Percentiles rank a stretch among this genome's conserved stretches.
Conservation (phyloP, 1,284 basidiomycete genomes). For the Sutorius eximius region DNA sequence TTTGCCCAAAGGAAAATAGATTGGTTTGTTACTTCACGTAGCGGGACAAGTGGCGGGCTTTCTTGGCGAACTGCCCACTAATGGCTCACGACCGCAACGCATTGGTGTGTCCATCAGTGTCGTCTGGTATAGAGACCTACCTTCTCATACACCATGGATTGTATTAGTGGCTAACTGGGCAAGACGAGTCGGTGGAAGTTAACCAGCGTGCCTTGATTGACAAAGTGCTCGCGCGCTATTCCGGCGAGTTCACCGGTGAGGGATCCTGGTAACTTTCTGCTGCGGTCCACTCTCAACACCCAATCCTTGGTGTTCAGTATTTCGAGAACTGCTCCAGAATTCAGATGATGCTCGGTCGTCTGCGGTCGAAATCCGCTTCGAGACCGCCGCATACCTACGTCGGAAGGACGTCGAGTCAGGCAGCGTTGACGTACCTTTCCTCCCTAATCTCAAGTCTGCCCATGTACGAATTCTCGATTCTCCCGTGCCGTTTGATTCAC, state of each 20-base stretch:
- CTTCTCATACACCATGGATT: neutral
- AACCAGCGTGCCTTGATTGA: slow-evolving; percentile 95
- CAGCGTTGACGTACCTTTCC: slow-evolving; percentile 9
- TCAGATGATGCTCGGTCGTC: slow-evolving; percentile 91
- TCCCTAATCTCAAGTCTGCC: slow-evolving; percentile 68
- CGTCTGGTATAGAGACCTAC: neutral
- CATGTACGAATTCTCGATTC: slow-evolving; percentile 30
- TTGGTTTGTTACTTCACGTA: neutral
- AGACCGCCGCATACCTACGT: slow-evolving; percentile 59
- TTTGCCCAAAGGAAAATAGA: neutral
- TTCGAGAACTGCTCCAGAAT: slow-evolving; percentile 91
- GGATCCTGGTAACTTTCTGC: neutral
- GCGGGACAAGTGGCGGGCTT: neutral
- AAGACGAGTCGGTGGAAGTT: slow-evolving; percentile 88
- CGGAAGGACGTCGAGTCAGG: slow-evolving; percentile 28
- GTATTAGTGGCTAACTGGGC: slow-evolving; percentile 65
- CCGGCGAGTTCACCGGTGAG: slow-evolving; percentile 84
- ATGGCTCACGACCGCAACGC: slow-evolving; percentile 1
- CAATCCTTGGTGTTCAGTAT: slow-evolving; percentile 48
- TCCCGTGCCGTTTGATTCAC: slow-evolving; percentile 7
- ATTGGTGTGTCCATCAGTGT: neutral
- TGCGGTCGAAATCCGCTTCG: slow-evolving; percentile 80
- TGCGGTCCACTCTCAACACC: neutral
- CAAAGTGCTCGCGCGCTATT: slow-evolving; percentile 94
- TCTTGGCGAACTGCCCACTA: neutral